Evolutionary conservation across 2,329 filamentous ascomycete genomes (phyloP), one percentile per base, ranked within the genome.

Genomic region (Achaetomium macrosporum): DNA sequence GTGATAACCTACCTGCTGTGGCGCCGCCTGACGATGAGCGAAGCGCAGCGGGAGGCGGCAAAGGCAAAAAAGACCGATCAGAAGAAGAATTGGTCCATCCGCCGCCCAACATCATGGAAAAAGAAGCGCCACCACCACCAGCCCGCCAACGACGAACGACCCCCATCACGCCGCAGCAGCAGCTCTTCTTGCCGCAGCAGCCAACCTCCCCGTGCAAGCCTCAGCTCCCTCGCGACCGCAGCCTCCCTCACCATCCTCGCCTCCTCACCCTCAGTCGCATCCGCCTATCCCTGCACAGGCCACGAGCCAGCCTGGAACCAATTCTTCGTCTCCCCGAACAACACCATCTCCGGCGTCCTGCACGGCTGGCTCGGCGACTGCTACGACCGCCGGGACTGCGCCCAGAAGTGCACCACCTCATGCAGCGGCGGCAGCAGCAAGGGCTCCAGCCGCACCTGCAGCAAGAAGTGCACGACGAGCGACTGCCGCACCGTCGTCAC

Each of bases 381-480:
- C 51, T 5, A 36, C 30, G 31, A 44, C 30, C 36, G 31, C 33
- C 30, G 50, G 47, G 20, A 45, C 33, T 59, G 58, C 51, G 36
- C 11, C 9, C 33, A 47, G 6, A 46, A 20, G 10, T 59, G 55
- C 55, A 49, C 2, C 10, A 43, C 51, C 2, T 33, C 47, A 0
- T 60, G 57, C 51, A 20, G 44, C 6, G 65, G 63, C n/a, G 84
- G 67, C 12, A 73, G 71, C 11, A 65, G 65, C 12, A n/a, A n/a
- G n/a, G 49, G 42, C 2, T 46, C 37, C 2, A 51, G 30, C 49
- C 49, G 46, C 6, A 43, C 4, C 25, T 25, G 25, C 25, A 25
- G 25, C 25, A 25, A 7, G 25, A 25, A 25, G 25, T 25, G 25
- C 25, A 25, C 40, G 10, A 53, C 40, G 13, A 44, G 50, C 37